A percentile compares a stretch with the other conserved stretches of the same genome.
Conservation (phyloP, 257 asterid genomes). For the Rhazya stricta region DNA sequence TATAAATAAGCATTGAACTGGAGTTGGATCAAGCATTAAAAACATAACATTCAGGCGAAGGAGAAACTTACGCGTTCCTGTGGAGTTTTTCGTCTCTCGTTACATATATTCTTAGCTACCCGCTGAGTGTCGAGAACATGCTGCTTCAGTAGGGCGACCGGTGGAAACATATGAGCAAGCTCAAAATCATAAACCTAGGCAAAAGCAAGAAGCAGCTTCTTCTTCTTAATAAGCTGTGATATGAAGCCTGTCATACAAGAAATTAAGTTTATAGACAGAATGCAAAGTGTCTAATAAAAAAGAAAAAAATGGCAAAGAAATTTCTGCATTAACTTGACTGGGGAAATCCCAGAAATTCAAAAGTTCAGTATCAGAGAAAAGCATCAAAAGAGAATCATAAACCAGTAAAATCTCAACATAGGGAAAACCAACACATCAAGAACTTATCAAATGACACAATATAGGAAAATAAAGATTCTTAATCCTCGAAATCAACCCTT, state of each 20-base stretch:
- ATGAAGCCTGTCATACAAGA: constrained; percentile 4
- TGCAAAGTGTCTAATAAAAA: not conserved
- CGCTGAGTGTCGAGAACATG: not conserved
- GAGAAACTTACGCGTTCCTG: constrained; percentile 6
- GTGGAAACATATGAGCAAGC: constrained; percentile 16
- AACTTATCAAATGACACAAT: too few species aligned
- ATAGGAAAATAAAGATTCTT: too few species aligned
- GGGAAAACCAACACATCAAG: not conserved
- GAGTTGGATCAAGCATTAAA: not conserved
- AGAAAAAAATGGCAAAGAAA: not conserved
- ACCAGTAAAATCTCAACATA: not conserved
- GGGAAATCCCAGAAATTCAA: not conserved
- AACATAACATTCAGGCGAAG: not conserved
- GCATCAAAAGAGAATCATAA: not conserved
- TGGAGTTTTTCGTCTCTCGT: not conserved
- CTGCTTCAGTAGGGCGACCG: constrained; percentile 4
- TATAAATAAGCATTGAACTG: not conserved
- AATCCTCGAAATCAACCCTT: not conserved
- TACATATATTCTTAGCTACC: constrained; percentile 7
- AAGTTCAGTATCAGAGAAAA: not conserved
- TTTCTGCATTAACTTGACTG: not conserved
- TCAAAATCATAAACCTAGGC: constrained; percentile 8
- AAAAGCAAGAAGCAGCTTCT: constrained; percentile 11
- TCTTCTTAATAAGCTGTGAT: constrained; percentile 1
- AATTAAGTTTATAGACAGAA: not conserved